These are phyloP conservation scores for Globisporangium megalacanthum DNA, from an alignment of 352 stramenopile species.

Conservation along the genomic window DNA sequence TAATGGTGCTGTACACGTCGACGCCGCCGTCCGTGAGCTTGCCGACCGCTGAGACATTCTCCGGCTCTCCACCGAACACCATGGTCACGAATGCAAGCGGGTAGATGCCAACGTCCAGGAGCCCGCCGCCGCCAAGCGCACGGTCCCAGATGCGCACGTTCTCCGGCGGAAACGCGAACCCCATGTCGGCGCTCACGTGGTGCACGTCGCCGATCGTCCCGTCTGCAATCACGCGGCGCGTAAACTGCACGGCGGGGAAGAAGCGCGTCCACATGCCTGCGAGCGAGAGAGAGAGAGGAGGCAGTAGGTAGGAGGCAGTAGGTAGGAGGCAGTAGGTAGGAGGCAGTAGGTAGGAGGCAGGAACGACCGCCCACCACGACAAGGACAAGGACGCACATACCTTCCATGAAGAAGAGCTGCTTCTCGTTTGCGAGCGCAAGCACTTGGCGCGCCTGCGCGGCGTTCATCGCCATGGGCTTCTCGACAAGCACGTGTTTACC, in stretches of 20 bases:
- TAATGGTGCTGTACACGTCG: conserved; percentile 45
- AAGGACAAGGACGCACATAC: background rate
- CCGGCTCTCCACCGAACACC: conserved; percentile 38
- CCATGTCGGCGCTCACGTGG: conserved; percentile 55
- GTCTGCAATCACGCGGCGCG: conserved; percentile 28
- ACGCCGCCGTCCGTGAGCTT: conserved; percentile 45
- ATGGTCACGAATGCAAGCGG: conserved; percentile 69
- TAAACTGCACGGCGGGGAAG: conserved; percentile 50
- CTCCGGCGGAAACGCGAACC: conserved; percentile 35
- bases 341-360: no score
- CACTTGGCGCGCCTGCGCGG: conserved; percentile 56
- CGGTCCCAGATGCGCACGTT: conserved; percentile 65
- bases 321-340: no score
- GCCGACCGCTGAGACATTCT: conserved; percentile 39
- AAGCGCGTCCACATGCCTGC: conserved; percentile 73
- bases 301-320: no score
- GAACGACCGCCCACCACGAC: background rate
- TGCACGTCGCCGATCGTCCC: conserved; percentile 55
- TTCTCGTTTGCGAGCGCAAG: conserved; percentile 44
- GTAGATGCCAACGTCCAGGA: conserved; percentile 81
- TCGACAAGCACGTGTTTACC: conserved; percentile 88
- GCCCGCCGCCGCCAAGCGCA: conserved; percentile 49
- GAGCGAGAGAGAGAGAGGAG: background rate
- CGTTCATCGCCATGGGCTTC: conserved; percentile 86
- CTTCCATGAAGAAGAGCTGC: conserved; percentile 61